Evolutionary conservation across 2,329 filamentous ascomycete genomes (phyloP), one percentile per base, ranked within the genome.

Genomic region (Orbilia quercus): DNA sequence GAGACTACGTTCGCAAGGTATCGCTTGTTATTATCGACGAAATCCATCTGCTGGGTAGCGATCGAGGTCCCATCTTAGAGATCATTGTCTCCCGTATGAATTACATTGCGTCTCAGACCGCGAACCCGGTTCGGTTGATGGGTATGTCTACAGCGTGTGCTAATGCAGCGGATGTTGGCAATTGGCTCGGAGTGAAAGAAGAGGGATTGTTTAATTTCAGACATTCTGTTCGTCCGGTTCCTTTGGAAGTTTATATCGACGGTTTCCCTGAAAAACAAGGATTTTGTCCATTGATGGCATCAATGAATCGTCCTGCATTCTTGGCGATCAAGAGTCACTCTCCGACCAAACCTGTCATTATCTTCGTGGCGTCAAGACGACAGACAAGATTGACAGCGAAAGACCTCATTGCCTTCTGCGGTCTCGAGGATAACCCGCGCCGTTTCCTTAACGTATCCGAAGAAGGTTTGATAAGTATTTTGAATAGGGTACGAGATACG

Each of bases 61-160:
- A 99, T 78, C 90, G 95, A 81, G 75, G 77, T 7, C 96, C 96
- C 0, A 99, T 99, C 85, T 84, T 99, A 54, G 95, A 99, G 82
- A 99, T 99, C 77, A 99, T 99, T 75, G 96, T 89, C 1, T 86
- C 84, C 77, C 86, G 90, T 77, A 98, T 99, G 96, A 99, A 99
- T 80, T 99, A 98, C 80, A 99, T 99, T 78, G 95, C 94, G 1
- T 91, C 93, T 1, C 92, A 96, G 74, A 96, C 91, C 42, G 92
- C 96, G 78, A 92, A 89, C 57, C 88, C 92, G 0, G 94, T 99
- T 20, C 87, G 95, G 2, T 84, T 99, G 3, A 85, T 99, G 75
- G 95, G 95, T n/a, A 99, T 99, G 96, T 99, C 95, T 1, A 99
- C 95, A 16, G 96, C 95, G 7, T 98, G 94, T 78, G 95, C 95